These are phyloP conservation scores for Aspergillus campestris DNA, from an alignment of 495 filamentous ascomycete species.

Conservation along the genomic window DNA sequence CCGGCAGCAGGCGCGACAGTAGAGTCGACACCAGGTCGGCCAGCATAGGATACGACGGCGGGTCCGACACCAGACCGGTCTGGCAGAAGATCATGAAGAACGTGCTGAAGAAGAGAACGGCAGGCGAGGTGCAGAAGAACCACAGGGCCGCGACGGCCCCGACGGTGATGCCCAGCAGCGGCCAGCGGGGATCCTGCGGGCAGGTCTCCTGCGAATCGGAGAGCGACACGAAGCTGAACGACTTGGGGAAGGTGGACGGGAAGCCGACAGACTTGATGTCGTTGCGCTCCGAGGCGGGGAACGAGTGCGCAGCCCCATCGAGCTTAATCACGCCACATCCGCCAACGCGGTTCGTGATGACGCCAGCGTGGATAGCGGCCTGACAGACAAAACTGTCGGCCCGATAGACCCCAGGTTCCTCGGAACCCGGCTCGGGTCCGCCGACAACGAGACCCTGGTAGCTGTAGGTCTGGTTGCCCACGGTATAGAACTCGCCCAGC, in stretches of 20 bases:
- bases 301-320: constrained; percentile 58
- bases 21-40: constrained; percentile 58
- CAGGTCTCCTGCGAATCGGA: constrained; percentile 32
- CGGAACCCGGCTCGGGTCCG: constrained; percentile 45
- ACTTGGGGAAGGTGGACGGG: constrained; percentile 68
- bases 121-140: constrained; percentile 58
- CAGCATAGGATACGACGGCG: constrained; percentile 48
- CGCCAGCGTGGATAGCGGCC: constrained; percentile 69
- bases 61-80: constrained; percentile 71
- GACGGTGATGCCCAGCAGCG: constrained; percentile 63
- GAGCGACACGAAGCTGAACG: constrained; percentile 55
- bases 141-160: constrained; percentile 58
- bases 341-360: constrained; percentile 57
- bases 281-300: constrained; percentile 47
- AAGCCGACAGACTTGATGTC: constrained; percentile 63
- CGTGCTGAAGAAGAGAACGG: constrained; percentile 61
- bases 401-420: constrained; percentile 50
- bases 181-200: constrained; percentile 59
- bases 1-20: constrained; percentile 67
- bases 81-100: constrained; percentile 71
- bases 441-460: constrained; percentile 70
- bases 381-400: constrained; percentile 80
- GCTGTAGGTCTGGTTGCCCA: constrained; percentile 63
- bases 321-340: constrained; percentile 69
- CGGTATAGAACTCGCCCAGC: constrained; percentile 62